Evolutionary conservation across 1,139 yeast genomes (phyloP).

Genomic region (Geotrichum carabidarum): DNA sequence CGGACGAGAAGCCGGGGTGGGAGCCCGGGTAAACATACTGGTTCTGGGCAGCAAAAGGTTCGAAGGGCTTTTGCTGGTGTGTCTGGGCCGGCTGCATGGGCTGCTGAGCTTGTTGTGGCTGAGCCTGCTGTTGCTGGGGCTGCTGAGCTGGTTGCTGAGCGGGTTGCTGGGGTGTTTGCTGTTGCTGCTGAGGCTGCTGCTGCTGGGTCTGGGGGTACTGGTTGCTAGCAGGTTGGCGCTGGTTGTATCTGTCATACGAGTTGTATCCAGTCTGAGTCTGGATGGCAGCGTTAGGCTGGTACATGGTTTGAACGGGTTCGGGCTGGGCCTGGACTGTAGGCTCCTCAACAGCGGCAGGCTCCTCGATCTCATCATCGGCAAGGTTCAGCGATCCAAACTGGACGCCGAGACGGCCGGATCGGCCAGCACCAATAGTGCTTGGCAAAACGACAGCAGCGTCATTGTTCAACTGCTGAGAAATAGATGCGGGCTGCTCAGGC

Average conservation of each 20-base stretch:
- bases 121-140: constrained; percentile 15
- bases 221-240: constrained; percentile 13
- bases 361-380: constrained; percentile 32
- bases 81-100: constrained; percentile 8
- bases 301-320: constrained; percentile 14
- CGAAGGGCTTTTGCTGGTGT: constrained; percentile 26
- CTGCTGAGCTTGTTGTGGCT: constrained; percentile 4
- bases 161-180: constrained; percentile 20
- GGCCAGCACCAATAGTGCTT: constrained; percentile 42
- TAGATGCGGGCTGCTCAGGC: constrained; percentile 12
- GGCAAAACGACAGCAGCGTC: constrained; percentile 65
- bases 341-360: constrained; percentile 25
- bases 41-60: constrained; percentile 24
- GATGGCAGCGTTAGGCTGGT: constrained; percentile 11
- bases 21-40: constrained; percentile 29
- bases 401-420: constrained; percentile 57
- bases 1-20: constrained; percentile 25
- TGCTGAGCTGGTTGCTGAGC: constrained; percentile 9
- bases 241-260: constrained; percentile 20
- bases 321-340: constrained; percentile 28
- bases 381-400: constrained; percentile 62
- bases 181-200: constrained; percentile 21
- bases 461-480: constrained; percentile 39
- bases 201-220: constrained; percentile 21
- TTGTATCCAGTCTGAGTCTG: constrained; percentile 23